Base-by-base conservation (phyloP, 1,284 basidiomycete genomes). In the Xerocomus amazonicus region DNA sequence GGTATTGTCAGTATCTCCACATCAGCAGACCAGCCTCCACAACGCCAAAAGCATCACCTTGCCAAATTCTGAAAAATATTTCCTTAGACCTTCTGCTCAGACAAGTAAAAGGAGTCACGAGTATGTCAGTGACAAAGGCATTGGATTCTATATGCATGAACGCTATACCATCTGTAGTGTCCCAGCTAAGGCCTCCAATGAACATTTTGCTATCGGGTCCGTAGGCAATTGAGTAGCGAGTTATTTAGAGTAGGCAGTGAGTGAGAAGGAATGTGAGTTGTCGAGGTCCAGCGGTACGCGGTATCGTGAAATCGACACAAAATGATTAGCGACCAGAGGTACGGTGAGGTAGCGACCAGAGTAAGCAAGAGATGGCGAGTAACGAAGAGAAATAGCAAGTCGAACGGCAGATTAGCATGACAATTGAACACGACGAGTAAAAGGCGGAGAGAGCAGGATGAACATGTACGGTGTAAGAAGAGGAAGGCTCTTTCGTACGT, bases 131-230 rank as follows among this genome's bases (percentile, higher is more conserved):
- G 64, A 66, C 5, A 69, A 66, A 67, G 44, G 59, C 50, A 58
- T 65, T 66, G 36, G 29, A 67, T 69, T 67, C 61, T 54, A 62
- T 64, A 65, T 68, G 62, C 66, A 61, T 62, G 67, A 62, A 70
- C 65, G 65, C 64, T 75, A 69, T 81, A 84, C 93, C 93, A 79
- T 97, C 95, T 74, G 90, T 93, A 62, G 94, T 97, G 73, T 97
- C 93, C 94, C 94, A 97, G 76, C 92, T 96, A 59, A 97, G 80
- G 68, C 94, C 94, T 63, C 94, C 94, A 69, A 97, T 90, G 76
- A 97, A 97, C 87, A 97, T 92, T 82, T 97, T 97, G 74, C 95
- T 97, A 83, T 73, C 63, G 64, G 63, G 64, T 59, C 59, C 59
- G 53, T 68, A 70, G 63, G 61, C 47, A 68, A 64, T 62, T 33